A percentile compares a stretch with the other conserved stretches of the same genome.
These are phyloP conservation scores for Chlamydomonas sphaeroides DNA, from an alignment of 139 green algal genomes.

Conservation along the genomic window DNA sequence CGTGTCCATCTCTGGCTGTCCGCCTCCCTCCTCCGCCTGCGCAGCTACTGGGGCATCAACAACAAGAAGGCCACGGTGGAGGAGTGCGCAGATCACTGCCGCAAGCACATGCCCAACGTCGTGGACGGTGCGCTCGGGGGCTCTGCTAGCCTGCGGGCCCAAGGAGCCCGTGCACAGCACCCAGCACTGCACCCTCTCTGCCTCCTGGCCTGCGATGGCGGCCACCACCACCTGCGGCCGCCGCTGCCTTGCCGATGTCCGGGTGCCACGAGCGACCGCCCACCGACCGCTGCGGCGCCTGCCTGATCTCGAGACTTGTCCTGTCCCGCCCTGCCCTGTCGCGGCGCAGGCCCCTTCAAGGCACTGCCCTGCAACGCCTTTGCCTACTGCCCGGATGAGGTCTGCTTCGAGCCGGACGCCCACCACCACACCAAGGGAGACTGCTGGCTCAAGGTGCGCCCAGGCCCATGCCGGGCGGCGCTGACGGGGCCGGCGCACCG, in stretches of 20 bases:
- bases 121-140: slow-evolving; percentile 24
- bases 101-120: slow-evolving; percentile 60
- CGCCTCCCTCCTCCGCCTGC: not conserved
- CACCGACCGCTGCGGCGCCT: not conserved
- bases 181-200: no score
- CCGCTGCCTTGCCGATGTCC: not conserved
- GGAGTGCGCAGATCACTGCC: slow-evolving; percentile 73
- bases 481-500: no score
- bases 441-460: slow-evolving; percentile 98
- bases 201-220: no score
- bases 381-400: slow-evolving; percentile 70
- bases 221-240: no score
- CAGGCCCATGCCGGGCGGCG: no score
- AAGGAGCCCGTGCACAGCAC: no score
- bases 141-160: no score
- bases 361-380: slow-evolving; percentile 90
- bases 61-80: slow-evolving; percentile 72
- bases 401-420: slow-evolving; percentile 89
- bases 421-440: slow-evolving; percentile 84
- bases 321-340: no score
- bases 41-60: slow-evolving; percentile 77
- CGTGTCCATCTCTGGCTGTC: no score
- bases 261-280: no score
- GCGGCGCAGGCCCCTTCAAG: slow-evolving; percentile 59
- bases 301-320: no score